Evolutionary conservation across 2,329 filamentous ascomycete genomes (phyloP).

Genomic region (Arachnomyces sp.): DNA sequence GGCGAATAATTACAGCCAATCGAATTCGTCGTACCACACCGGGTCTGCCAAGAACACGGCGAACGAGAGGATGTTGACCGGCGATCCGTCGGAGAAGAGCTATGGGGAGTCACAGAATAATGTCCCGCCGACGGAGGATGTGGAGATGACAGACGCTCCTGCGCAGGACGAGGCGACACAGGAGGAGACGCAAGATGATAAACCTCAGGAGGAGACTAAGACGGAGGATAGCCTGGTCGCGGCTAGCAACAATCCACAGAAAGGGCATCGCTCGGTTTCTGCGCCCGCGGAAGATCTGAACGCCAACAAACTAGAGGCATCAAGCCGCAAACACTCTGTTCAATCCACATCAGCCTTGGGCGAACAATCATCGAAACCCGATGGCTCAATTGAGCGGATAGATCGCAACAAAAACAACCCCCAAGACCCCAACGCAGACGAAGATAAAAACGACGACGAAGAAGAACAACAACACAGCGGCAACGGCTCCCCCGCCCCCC

Average conservation of each 20-base stretch:
- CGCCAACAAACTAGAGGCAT: no score
- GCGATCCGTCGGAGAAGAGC: no score
- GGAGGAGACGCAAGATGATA: background rate
- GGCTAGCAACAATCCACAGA: no score
- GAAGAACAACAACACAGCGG: slow-evolving; percentile 16
- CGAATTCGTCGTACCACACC: slow-evolving; percentile 8
- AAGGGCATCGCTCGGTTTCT: no score
- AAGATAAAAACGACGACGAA: slow-evolving; percentile 23
- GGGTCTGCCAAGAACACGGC: slow-evolving; percentile 2
- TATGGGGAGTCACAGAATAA: slow-evolving; percentile 5
- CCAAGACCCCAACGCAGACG: slow-evolving; percentile 12
- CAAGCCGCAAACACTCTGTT: no score
- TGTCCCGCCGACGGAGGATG: slow-evolving; percentile 3
- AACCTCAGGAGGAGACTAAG: background rate
- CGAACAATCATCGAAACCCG: background rate
- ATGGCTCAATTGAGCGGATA: slow-evolving; percentile 1
- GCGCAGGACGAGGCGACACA: slow-evolving; percentile 3
- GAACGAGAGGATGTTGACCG: no score
- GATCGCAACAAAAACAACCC: background rate
- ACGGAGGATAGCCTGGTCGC: background rate
- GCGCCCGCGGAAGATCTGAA: no score
- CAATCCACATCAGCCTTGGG: no score
- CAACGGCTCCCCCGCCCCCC: slow-evolving; percentile 30
- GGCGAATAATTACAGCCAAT: slow-evolving; percentile 14
- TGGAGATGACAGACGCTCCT: slow-evolving; percentile 5